Percentiles rank a stretch among this genome's conserved stretches.
Conservation (phyloP, 1,284 basidiomycete genomes). For the Melampsora larici-populina region DNA sequence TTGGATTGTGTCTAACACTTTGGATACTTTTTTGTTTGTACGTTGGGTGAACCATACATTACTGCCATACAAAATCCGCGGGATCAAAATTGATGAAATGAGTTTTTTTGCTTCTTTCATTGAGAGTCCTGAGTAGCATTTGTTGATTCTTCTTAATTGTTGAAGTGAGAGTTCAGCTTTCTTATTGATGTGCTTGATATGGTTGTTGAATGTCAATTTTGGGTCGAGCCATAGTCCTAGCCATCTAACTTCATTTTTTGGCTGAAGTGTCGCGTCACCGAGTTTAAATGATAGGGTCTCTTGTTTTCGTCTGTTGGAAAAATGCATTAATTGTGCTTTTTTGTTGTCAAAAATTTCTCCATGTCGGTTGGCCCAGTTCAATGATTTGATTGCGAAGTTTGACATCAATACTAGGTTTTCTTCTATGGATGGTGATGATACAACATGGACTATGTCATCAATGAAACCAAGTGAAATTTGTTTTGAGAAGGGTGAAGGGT, state of each 20-base stretch:
- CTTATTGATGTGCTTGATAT: not conserved
- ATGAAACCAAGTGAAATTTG: not conserved
- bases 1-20: too few species aligned
- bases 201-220: not conserved
- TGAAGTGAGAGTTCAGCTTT: not conserved
- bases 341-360: slow-evolving; percentile 10
- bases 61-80: slow-evolving; percentile 14
- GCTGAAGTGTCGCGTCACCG: too few species aligned
- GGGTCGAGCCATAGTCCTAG: too few species aligned
- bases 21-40: too few species aligned
- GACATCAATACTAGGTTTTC: too few species aligned
- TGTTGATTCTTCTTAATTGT: not conserved
- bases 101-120: not conserved
- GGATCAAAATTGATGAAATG: not conserved
- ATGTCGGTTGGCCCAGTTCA: not conserved
- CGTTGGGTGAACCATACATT: slow-evolving; percentile 4
- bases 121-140: not conserved
- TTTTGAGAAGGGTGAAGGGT: not conserved
- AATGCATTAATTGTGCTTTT: too few species aligned
- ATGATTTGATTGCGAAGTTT: too few species aligned
- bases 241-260: not conserved
- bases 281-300: too few species aligned
- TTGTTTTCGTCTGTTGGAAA: too few species aligned
- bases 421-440: too few species aligned
- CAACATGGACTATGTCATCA: slow-evolving; percentile 20